phyloP scores from a whole-genome alignment of 2,329 filamentous ascomycete genomes.

The Torrubiellomyces zombiae region DNA sequence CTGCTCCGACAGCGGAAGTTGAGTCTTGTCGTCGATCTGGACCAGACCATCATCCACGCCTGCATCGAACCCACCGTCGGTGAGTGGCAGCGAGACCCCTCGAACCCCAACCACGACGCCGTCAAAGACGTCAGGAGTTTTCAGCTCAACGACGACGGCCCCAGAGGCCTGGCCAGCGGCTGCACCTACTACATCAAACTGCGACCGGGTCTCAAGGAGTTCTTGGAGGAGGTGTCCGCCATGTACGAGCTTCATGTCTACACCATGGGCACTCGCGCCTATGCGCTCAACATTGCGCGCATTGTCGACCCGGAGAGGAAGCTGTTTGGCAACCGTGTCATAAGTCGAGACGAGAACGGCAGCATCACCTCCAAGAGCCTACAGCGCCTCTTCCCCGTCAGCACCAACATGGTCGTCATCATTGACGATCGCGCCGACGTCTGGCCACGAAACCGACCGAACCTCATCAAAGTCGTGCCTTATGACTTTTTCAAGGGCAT shows the following conservation, averaged over 20 bases:
- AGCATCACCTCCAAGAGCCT: conserved; percentile 83
- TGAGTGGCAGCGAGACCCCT: conserved; percentile 81
- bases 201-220: conserved; percentile 69
- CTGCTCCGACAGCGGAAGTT: conserved; percentile 69
- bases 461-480: conserved; percentile 84
- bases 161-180: conserved; percentile 48
- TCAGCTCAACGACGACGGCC: conserved; percentile 74
- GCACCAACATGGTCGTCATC: conserved; percentile 98
- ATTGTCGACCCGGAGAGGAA: conserved; percentile 83
- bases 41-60: conserved; percentile 96
- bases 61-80: conserved; percentile 92
- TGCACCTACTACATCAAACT: conserved; percentile 98
- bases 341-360: conserved; percentile 93
- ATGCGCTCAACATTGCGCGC: conserved; percentile 77
- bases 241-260: conserved; percentile 95
- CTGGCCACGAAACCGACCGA: conserved; percentile 78
- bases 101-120: conserved; percentile 79
- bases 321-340: conserved; percentile 84
- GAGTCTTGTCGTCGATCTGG: conserved; percentile 87
- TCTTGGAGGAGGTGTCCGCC: conserved; percentile 59
- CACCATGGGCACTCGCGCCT: conserved; percentile 97
- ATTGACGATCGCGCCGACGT: conserved; percentile 96
- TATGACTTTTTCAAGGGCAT: conserved; percentile 98
- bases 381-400: conserved; percentile 82
- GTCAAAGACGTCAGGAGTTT: conserved; percentile 81